A percentile compares a stretch with the other conserved stretches of the same genome.
phyloP scores from a whole-genome alignment of 257 asterid genomes.

The Paulownia fortunei region DNA sequence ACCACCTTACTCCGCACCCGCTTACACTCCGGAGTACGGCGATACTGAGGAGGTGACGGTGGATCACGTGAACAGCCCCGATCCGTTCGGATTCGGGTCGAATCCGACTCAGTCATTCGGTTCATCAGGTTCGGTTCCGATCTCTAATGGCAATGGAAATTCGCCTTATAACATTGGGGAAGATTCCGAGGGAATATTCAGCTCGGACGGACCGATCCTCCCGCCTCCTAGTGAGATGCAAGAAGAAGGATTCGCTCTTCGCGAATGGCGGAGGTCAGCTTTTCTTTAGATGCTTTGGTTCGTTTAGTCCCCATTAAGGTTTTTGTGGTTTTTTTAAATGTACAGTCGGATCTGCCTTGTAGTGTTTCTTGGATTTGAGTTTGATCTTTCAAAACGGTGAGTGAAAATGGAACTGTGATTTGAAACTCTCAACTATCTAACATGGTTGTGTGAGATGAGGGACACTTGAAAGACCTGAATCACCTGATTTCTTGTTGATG shows the following conservation, averaged over 20 bases:
- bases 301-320: neutral
- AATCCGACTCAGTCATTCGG: slow-evolving; percentile 56
- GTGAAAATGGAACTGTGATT: slow-evolving; percentile 7
- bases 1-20: slow-evolving; percentile 57
- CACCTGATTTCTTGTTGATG: slow-evolving; percentile 19
- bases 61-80: slow-evolving; percentile 66
- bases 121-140: slow-evolving; percentile 50
- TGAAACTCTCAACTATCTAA: slow-evolving; percentile 7
- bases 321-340: neutral
- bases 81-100: slow-evolving; percentile 77
- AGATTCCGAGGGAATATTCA: slow-evolving; percentile 72
- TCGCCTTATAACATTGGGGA: slow-evolving; percentile 52
- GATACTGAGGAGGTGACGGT: slow-evolving; percentile 61
- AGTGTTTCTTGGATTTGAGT: neutral
- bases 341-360: slow-evolving; percentile 19
- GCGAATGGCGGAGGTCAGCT: slow-evolving; percentile 90
- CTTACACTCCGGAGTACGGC: slow-evolving; percentile 52
- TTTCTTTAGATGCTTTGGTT: neutral
- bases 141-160: slow-evolving; percentile 72
- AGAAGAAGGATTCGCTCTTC: slow-evolving; percentile 85
- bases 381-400: neutral
- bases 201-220: slow-evolving; percentile 84
- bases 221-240: slow-evolving; percentile 87
- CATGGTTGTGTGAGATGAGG: slow-evolving; percentile 11
- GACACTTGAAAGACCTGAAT: neutral